Evolutionary conservation across 441 rosid genomes (phyloP), one percentile per base, ranked within the genome.

Genomic region (Aleurites moluccanus): DNA sequence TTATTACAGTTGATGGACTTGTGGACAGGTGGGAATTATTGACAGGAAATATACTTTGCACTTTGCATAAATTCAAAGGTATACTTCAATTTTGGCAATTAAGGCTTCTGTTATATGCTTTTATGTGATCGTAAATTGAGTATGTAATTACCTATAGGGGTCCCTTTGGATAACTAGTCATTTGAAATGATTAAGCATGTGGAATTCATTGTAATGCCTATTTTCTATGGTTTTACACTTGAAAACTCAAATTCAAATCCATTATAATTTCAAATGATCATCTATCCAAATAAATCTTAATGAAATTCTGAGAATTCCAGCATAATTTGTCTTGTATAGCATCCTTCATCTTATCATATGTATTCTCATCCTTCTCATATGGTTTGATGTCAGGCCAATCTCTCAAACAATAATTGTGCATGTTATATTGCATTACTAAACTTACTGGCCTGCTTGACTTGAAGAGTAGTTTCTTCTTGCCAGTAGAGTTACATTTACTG

Each of bases 61-160:
- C 74, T 52, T 85, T 87, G 78, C 91, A 90, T 82, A 84, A 87
- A 79, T 89, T 90, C 80, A 83, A 88, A 86, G 99, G 99, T 94
- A 89, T 74, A 33, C 55, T 55, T 71, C 15, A 38, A 18, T 18
- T 74, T 57, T 38, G 16, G 42, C 64, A 25, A 45, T 69, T 25
- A 21, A 63, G 35, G 53, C 10, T 33, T 69, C 60, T 52, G 38
- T 28, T 9, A 10, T 47, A 52, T 66, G 20, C 75, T 57, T 35
- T 72, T 44, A 16, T 62, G 53, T 63, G 38, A 6, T 64, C 16
- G 3, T 38, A 70, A 38, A 69, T 16, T 68, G 50, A 75, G 44
- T 6, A 30, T 69, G 21, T 14, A 21, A 64, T 63, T 16, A 33
- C 50, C 23, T 3, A 10, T 16, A 23, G 9, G 45, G 44, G 13